A percentile compares a stretch with the other conserved stretches of the same genome.
phyloP scores from a whole-genome alignment of 208 protist species.

The Trypanosoma cruzi region DNA sequence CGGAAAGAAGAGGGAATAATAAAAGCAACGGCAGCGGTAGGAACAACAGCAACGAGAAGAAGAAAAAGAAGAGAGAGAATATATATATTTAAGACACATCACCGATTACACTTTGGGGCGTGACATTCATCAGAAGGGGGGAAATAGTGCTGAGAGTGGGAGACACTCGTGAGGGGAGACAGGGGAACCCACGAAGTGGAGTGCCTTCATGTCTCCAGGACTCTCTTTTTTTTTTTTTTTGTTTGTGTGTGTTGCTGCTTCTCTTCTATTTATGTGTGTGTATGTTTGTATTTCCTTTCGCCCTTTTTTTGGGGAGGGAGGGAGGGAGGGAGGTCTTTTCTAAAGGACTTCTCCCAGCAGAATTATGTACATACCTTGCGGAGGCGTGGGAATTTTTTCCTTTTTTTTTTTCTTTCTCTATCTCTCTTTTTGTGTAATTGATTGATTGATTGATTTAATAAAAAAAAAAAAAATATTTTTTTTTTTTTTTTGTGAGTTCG shows the following conservation, averaged over 20 bases:
- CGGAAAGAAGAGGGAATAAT: constrained; percentile 2
- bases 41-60: constrained; percentile 12
- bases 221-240: constrained; percentile 18
- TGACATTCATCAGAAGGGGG: neutral
- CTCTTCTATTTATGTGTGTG: neutral
- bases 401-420: no score
- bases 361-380: no score
- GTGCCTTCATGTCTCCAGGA: neutral
- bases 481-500: no score
- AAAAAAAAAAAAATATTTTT: no score
- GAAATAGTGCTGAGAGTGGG: no score
- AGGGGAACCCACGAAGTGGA: no score
- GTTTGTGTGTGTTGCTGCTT: constrained; percentile 6
- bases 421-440: no score
- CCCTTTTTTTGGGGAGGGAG: neutral
- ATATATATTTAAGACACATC: neutral
- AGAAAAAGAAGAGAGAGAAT: neutral
- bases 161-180: neutral
- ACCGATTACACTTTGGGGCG: neutral
- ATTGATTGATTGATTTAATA: no score
- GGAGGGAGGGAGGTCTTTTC: no score
- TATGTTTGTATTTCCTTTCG: neutral
- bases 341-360: no score
- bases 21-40: neutral
- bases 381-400: no score